Base-by-base conservation (phyloP, 2,329 filamentous ascomycete genomes). In the Fusarium mexicanum region DNA sequence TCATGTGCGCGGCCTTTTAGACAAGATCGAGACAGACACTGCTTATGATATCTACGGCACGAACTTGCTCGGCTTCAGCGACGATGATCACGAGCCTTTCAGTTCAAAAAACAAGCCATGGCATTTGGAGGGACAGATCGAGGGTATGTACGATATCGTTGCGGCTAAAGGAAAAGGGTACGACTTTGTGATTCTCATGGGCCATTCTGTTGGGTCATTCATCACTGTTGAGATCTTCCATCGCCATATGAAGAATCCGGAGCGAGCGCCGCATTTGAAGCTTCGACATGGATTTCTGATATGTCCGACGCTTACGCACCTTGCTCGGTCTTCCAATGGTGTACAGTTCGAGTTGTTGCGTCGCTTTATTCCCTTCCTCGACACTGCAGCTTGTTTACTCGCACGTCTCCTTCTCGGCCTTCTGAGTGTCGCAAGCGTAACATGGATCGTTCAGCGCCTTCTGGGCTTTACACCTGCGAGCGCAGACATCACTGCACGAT, bases 181-280 rank as follows among this genome's bases (percentile, higher is more conserved):
- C 72, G 86, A 90, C 77, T 85, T 85, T 57, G 88, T 94, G 24
- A 85, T 94, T 13, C 83, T 95, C 22, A 88, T 93, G 57, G 93
- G 92, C 8, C 93, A 95, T 81, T 94, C 92, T 0, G 91, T 95
- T 3, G 93, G 93, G 31, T 85, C 90, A 16, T 95, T 93, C 79
- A 91, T 95, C 26, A 84, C 88, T 6, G 88, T 94, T 72, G 92
- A 95, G 79, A 83, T 93, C 37, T 88, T 93, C 54, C 85, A 90
- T 69, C 85, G 89, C 16, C 87, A 91, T 70, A 83, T 86, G 41
- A 83, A 84, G 43, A 74, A 83, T 44, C 78, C 80, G 1, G 68
- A 73, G 18, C 64, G 77, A 18, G 80, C 80, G 3, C 81, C 83
- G n/a, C 78, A 81, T 51, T 78, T 87, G n/a, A 80, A 78, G 17